A percentile compares a stretch with the other conserved stretches of the same genome.
phyloP scores from a whole-genome alignment of 2,329 filamentous ascomycete genomes.

The Furcasterigmium furcatum region DNA sequence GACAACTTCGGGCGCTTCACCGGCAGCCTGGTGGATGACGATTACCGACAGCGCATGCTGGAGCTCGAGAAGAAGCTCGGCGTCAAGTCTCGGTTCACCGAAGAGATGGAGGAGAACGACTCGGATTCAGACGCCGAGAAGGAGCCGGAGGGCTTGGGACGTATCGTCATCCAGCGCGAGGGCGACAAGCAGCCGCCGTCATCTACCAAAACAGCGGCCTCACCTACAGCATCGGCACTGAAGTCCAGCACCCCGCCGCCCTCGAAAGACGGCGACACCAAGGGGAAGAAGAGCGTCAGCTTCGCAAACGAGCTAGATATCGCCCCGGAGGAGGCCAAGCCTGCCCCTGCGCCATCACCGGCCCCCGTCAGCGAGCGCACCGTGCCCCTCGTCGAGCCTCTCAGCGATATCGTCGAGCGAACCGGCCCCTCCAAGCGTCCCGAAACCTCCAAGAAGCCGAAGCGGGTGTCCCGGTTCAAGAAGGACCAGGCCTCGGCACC shows the following conservation, averaged over 20 bases:
- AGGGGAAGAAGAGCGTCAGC: constrained; percentile 68
- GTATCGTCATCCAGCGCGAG: constrained; percentile 43
- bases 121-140: constrained; percentile 29
- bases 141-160: constrained; percentile 53
- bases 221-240: background rate
- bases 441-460: constrained; percentile 23
- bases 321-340: constrained; percentile 36
- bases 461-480: constrained; percentile 51
- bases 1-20: constrained; percentile 75
- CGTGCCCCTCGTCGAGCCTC: constrained; percentile 37
- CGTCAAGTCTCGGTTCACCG: constrained; percentile 47
- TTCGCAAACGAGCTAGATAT: constrained; percentile 76
- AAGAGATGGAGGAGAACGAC: constrained; percentile 28
- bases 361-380: constrained; percentile 10
- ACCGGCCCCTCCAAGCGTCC: constrained; percentile 16
- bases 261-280: constrained; percentile 10
- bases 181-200: background rate
- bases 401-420: constrained; percentile 53
- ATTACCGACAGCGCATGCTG: constrained; percentile 79
- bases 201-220: constrained; percentile 1
- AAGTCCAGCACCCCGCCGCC: constrained; percentile 11
- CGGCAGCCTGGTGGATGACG: constrained; percentile 62
- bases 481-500: constrained; percentile 26
- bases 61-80: constrained; percentile 75
- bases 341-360: constrained; percentile 14